Evolutionary conservation across 1,284 basidiomycete genomes (phyloP).

Genomic region (Leccinum cinnamomeum): DNA sequence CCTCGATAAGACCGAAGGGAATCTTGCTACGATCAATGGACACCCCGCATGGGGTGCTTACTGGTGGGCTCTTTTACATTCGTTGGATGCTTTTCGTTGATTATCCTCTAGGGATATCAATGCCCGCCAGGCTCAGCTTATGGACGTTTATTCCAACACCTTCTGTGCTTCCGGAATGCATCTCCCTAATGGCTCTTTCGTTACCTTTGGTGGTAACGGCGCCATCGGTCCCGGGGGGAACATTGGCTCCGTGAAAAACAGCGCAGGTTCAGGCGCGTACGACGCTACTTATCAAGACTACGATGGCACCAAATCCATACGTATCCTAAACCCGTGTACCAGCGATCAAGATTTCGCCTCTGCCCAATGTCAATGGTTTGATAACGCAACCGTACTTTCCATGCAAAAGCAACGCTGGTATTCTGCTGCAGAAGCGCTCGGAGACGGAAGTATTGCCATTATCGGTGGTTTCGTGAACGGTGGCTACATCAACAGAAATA

Average conservation of each 20-base stretch:
- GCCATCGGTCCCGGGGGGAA: conserved; percentile 75
- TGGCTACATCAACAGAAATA: conserved; percentile 86
- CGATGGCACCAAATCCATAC: conserved; percentile 66
- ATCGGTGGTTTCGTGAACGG: conserved; percentile 85
- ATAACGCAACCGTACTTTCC: conserved; percentile 62
- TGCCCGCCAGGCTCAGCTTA: conserved; percentile 48
- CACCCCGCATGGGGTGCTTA: conserved; percentile 47
- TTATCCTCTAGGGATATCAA: conserved; percentile 28
- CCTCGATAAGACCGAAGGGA: conserved; percentile 48
- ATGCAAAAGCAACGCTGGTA: conserved; percentile 88
- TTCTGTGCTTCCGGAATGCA: conserved; percentile 83
- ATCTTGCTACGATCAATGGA: conserved; percentile 38
- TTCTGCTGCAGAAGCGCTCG: conserved; percentile 78
- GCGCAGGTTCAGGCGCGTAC: conserved; percentile 47
- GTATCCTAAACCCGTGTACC: conserved; percentile 76
- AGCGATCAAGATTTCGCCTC: conserved; percentile 50
- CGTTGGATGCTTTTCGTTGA: not conserved
- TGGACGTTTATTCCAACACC: conserved; percentile 79
- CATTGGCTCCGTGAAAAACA: conserved; percentile 51
- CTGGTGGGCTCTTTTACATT: conserved; percentile 32
- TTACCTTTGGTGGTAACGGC: conserved; percentile 73
- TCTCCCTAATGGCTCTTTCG: conserved; percentile 61
- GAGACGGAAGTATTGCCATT: conserved; percentile 66
- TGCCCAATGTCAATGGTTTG: conserved; percentile 73
- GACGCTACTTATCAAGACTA: conserved; percentile 65